These are phyloP conservation scores for Falciphora oryzae DNA, from an alignment of 2,329 filamentous ascomycete species.

Conservation along the genomic window DNA sequence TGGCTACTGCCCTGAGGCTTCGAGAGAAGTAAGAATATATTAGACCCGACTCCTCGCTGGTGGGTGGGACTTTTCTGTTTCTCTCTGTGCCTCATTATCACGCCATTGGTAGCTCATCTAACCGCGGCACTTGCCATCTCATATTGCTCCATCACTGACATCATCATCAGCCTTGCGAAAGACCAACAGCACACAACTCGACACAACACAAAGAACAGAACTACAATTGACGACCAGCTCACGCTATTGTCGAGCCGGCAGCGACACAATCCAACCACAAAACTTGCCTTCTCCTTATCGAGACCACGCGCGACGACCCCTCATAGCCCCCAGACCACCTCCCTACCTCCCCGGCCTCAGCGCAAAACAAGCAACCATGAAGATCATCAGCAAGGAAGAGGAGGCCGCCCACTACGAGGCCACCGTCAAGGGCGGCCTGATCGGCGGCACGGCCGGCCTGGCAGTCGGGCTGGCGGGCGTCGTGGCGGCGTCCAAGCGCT, in stretches of 20 bases:
- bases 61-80: not conserved
- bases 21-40: not conserved
- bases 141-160: not conserved
- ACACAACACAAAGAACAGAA: too few relatives aligned
- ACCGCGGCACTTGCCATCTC: too few relatives aligned
- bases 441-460: constrained; percentile 67
- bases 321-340: not conserved
- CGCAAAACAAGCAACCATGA: constrained; percentile 55
- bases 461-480: constrained; percentile 63
- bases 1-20: too few relatives aligned
- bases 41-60: not conserved
- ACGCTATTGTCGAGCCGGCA: not conserved
- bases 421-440: constrained; percentile 72
- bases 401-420: constrained; percentile 77
- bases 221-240: not conserved
- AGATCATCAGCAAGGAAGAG: constrained; percentile 92
- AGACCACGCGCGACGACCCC: not conserved
- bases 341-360: not conserved
- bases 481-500: constrained; percentile 61
- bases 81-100: not conserved
- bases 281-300: not conserved
- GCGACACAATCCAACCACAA: not conserved
- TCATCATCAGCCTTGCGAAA: not conserved
- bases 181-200: not conserved
- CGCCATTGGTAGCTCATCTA: not conserved